These are phyloP conservation scores for Parastagonospora nodorum DNA, from an alignment of 2,329 filamentous ascomycete species.

Conservation along the genomic window DNA sequence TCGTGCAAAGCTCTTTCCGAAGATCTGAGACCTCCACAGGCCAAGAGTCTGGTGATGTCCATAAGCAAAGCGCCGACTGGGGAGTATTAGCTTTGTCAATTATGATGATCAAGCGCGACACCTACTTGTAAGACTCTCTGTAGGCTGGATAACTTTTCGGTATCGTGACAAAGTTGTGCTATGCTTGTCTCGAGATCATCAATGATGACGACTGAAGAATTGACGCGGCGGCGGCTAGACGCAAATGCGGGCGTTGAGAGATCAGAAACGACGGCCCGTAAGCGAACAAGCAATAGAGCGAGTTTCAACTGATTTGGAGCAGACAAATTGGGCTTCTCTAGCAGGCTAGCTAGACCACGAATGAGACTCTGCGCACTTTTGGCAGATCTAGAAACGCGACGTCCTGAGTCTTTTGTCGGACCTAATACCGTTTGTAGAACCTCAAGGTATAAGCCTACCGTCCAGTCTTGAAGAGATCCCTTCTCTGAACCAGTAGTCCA, in stretches of 20 bases:
- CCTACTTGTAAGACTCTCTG: conserved; percentile 42
- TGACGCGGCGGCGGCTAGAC: conserved; percentile 1
- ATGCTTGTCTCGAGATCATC: conserved; percentile 24
- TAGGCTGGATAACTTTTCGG: conserved; percentile 19
- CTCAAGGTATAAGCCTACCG: conserved; percentile 27
- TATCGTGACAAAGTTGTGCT: conserved; percentile 24
- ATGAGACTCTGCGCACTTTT: conserved; percentile 29
- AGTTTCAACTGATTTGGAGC: conserved; percentile 29
- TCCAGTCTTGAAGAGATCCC: conserved; percentile 21
- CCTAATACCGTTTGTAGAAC: conserved; percentile 23
- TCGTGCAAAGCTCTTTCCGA: conserved; percentile 27
- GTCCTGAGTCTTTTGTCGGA: conserved; percentile 1
- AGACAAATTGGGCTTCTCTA: conserved; percentile 23
- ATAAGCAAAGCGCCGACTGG: conserved; percentile 42
- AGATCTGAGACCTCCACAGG: conserved; percentile 26
- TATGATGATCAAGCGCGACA: not conserved
- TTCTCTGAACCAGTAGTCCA: conserved; percentile 21
- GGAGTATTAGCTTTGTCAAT: conserved; percentile 7
- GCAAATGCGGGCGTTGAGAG: not conserved
- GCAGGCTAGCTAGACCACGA: conserved; percentile 21
- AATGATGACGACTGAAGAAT: conserved; percentile 9
- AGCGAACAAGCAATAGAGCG: conserved; percentile 26
- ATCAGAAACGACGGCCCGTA: conserved; percentile 4
- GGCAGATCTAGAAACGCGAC: conserved; percentile 14
- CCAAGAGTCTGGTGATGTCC: conserved; percentile 36